Base-by-base conservation (phyloP, 768 basidiomycete genomes). In the Trametes meyenii region DNA sequence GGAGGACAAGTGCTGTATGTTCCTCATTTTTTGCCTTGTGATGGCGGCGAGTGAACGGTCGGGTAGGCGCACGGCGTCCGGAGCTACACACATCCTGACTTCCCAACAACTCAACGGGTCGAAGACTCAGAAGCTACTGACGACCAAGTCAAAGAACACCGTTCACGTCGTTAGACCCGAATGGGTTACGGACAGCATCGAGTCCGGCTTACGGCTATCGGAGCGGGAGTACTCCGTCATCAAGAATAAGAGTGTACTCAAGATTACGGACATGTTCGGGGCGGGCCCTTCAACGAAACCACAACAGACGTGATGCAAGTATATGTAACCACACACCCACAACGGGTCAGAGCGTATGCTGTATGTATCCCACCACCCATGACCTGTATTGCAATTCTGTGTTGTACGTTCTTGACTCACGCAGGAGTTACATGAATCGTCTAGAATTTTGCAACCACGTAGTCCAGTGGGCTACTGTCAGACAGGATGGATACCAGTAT, bases 11-110 rank as follows among this genome's bases (percentile, higher is more conserved):
- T 84, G 7, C 61, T 86, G 92, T 93, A 58, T 40, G 78, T 68
- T 6, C 36, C 7, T 49, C 16, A 3, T 13, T 24, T 19, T 36
- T 1, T 38, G 78, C 75, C n/a, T 29, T 19, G 33, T 10, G 48
- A 23, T 42, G 26, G 50, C 48, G 17, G 21, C 56, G 17, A 45
- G 13, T 46, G 33, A 35, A 58, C 38, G 8, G 23, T 29, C 21
- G 29, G 23, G 2, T 67, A 92, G 89, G 63, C 73, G 73, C 53
- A 79, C 78, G 26, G 76, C 85, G 14, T 84, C 85, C 17, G 81
- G 81, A 11, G 87, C 87, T 48, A 94, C 92, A 7, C 92, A 95
- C 70, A 86, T 94, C 52, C 69, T 95, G 40, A 89, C 88, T 10
- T 92, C 90, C 6, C 83, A 85, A 64, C 82, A 81, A 55, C 77